Evolutionary conservation across 495 filamentous ascomycete species (phyloP).

Genomic region (Clavariopsis aquatica): DNA sequence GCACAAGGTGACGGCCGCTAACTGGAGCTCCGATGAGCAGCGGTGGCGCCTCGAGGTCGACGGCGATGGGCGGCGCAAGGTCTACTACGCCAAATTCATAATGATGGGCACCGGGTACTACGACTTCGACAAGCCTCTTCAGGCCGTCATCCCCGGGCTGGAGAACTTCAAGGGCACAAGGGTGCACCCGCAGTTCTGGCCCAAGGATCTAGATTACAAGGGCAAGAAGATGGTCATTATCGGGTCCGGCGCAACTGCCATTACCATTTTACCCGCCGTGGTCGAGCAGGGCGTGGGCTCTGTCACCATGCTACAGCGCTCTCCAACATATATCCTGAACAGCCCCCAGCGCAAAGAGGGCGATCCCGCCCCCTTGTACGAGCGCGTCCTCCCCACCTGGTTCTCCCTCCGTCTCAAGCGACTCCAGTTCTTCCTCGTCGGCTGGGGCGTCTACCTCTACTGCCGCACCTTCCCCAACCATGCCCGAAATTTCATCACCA

Average conservation of each 20-base stretch:
- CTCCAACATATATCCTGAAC: constrained; percentile 32
- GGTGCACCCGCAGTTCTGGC: constrained; percentile 68
- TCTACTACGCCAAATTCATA: constrained; percentile 27
- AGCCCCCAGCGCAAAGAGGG: constrained; percentile 39
- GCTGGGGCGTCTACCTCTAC: constrained; percentile 55
- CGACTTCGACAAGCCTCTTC: constrained; percentile 38
- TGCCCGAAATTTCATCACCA: constrained; percentile 52
- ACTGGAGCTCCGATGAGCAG: constrained; percentile 64
- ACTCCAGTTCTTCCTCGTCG: constrained; percentile 50
- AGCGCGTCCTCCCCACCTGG: constrained; percentile 46
- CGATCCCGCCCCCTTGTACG: constrained; percentile 48
- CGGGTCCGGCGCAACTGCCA: constrained; percentile 38
- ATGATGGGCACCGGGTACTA: constrained; percentile 41
- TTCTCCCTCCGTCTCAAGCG: constrained; percentile 48
- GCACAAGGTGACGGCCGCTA: constrained; percentile 56
- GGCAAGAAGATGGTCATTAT: constrained; percentile 38
- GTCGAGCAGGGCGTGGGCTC: constrained; percentile 29
- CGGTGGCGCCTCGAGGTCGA: constrained; percentile 63
- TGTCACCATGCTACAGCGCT: constrained; percentile 42
- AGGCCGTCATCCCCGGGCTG: constrained; percentile 60
- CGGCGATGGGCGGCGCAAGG: constrained; percentile 50
- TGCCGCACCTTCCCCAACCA: constrained; percentile 58
- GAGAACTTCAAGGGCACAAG: constrained; percentile 58
- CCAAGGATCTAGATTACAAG: constrained; percentile 36
- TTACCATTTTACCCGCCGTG: constrained; percentile 36